Percentiles rank a stretch among this genome's conserved stretches.
Conservation (phyloP, 2,329 filamentous ascomycete species). For the Botrytis medusae region DNA sequence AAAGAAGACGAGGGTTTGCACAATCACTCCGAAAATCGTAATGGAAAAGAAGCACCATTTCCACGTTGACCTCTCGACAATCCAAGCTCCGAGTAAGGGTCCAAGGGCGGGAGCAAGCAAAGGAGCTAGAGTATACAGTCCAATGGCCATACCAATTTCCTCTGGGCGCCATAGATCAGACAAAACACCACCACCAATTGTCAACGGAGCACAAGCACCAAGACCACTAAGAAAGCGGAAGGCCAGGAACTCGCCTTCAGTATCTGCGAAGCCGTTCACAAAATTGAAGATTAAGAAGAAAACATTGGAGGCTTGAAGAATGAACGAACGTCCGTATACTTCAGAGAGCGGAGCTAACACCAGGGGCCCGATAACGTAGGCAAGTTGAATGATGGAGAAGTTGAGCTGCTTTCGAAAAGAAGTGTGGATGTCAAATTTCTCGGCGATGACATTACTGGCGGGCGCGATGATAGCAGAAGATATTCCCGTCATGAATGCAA, state of each 20-base stretch:
- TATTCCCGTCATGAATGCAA: conserved; percentile 41
- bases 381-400: conserved; percentile 7
- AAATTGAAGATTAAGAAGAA: conserved; percentile 46
- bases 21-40: conserved; percentile 40
- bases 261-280: conserved; percentile 50
- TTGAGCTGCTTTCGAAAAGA: neutral
- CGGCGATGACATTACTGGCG: conserved; percentile 49
- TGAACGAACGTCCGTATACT: conserved; percentile 51
- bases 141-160: conserved; percentile 45
- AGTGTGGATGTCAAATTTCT: neutral
- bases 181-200: conserved; percentile 55
- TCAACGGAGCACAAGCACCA: conserved; percentile 56
- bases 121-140: conserved; percentile 34
- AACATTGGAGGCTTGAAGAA: conserved; percentile 35
- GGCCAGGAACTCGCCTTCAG: conserved; percentile 50
- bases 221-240: conserved; percentile 63
- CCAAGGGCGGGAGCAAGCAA: conserved; percentile 26
- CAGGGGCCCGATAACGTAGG: conserved; percentile 55
- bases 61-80: conserved; percentile 50
- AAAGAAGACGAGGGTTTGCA: neutral
- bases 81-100: conserved; percentile 51
- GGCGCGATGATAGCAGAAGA: conserved; percentile 52
- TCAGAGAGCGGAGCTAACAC: conserved; percentile 61
- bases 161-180: conserved; percentile 48
- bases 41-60: conserved; percentile 38